Evolutionary conservation across 2,329 filamentous ascomycete species (phyloP).

Genomic region (Colletotrichum navitas): DNA sequence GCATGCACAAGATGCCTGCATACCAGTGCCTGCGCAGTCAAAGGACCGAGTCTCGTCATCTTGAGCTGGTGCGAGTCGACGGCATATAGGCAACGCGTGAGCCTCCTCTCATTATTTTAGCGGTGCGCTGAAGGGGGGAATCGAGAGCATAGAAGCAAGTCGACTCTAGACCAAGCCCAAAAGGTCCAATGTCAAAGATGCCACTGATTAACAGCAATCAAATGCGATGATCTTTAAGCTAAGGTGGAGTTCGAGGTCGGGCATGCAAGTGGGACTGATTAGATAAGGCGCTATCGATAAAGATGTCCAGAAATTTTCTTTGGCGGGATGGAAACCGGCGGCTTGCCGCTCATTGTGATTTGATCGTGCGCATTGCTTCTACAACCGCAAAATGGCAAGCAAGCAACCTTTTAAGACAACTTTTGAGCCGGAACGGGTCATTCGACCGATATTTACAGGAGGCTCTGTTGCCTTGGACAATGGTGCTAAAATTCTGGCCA

Average conservation of each 20-base stretch:
- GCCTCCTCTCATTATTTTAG: neutral
- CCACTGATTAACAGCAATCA: neutral
- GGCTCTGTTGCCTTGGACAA: conserved; percentile 87
- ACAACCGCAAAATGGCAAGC: conserved; percentile 64
- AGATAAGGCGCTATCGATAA: conserved; percentile 40
- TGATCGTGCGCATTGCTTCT: conserved; percentile 17
- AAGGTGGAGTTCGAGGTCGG: conserved; percentile 25
- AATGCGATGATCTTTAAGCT: conserved; percentile 14
- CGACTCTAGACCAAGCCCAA: neutral
- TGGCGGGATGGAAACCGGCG: conserved; percentile 18
- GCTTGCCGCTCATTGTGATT: conserved; percentile 25
- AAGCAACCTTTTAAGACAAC: conserved; percentile 83
- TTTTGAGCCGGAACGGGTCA: conserved; percentile 84
- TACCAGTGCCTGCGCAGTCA: conserved; percentile 70
- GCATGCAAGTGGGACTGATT: conserved; percentile 11
- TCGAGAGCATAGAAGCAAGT: neutral
- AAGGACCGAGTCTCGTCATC: conserved; percentile 55
- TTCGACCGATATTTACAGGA: conserved; percentile 94
- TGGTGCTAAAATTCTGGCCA: conserved; percentile 84
- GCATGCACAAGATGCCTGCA: conserved; percentile 47
- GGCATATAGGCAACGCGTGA: neutral
- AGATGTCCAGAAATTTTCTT: conserved; percentile 12
- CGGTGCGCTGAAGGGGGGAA: neutral
- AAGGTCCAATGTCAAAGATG: neutral
- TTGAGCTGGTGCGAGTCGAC: neutral